These are phyloP conservation scores for Sporopachydermia lactativora DNA, from an alignment of 805 yeast genomes.

Conservation along the genomic window DNA sequence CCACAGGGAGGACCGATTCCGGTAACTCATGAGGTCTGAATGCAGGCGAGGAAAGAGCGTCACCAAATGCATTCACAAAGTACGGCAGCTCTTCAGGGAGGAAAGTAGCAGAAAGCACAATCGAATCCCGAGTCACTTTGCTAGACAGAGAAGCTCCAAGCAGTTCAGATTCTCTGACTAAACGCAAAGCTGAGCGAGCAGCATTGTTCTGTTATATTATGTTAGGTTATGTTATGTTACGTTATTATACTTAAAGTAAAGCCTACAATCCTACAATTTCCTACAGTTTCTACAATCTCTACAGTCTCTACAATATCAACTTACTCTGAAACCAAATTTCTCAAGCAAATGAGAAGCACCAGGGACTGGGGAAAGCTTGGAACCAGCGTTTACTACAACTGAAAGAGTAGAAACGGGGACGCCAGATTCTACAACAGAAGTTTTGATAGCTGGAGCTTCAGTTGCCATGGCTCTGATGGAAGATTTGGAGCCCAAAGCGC, in stretches of 20 bases:
- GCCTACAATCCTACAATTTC: too few species aligned
- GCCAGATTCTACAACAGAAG: conserved; percentile 42
- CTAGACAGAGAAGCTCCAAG: conserved; percentile 74
- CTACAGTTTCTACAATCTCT: too few species aligned
- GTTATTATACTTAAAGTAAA: too few species aligned
- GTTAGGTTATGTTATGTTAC: too few species aligned
- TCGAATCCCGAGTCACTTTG: conserved; percentile 67
- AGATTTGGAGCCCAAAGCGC: conserved; percentile 16
- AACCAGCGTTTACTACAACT: conserved; percentile 77
- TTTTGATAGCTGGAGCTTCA: conserved; percentile 29
- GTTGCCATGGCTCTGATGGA: conserved; percentile 15
- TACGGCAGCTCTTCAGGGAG: conserved; percentile 82
- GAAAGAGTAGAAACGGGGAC: conserved; percentile 63
- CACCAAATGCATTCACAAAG: conserved; percentile 75
- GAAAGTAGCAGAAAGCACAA: conserved; percentile 69
- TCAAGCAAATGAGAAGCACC: conserved; percentile 82
- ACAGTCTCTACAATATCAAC: conserved; percentile 2
- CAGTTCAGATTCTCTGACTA: conserved; percentile 88
- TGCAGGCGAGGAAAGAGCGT: conserved; percentile 47
- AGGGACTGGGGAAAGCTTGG: conserved; percentile 49
- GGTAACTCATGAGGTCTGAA: conserved; percentile 73
- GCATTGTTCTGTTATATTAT: conserved; percentile 58
- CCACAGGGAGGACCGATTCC: conserved; percentile 75
- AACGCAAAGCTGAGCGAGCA: conserved; percentile 76
- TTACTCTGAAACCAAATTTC: conserved; percentile 51